These are phyloP conservation scores for Microsporum ferrugineum DNA, from an alignment of 2,329 filamentous ascomycete species.

Conservation along the genomic window DNA sequence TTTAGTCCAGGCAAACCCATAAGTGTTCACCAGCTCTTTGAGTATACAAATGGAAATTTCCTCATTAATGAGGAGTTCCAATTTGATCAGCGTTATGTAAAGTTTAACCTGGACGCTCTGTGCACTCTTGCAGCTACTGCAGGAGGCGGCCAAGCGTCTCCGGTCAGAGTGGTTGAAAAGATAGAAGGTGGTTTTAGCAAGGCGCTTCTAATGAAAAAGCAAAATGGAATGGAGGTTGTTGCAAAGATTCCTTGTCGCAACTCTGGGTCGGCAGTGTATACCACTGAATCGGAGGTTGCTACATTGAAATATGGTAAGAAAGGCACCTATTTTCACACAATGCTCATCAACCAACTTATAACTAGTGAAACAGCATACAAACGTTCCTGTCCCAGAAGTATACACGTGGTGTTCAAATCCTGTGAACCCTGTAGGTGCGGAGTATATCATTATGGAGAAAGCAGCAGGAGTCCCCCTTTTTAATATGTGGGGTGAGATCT, in stretches of 20 bases:
- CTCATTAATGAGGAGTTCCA: conserved; percentile 19
- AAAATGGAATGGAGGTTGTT: conserved; percentile 22
- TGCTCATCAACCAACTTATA: no score
- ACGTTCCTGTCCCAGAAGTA: conserved; percentile 20
- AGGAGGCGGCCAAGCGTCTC: conserved; percentile 10
- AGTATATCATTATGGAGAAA: conserved; percentile 13
- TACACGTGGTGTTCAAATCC: conserved; percentile 17
- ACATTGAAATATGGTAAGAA: conserved; percentile 19
- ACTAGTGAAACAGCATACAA: conserved; percentile 16
- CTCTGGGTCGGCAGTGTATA: conserved; percentile 20
- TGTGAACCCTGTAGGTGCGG: conserved; percentile 11
- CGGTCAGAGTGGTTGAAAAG: conserved; percentile 15
- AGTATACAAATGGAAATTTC: conserved; percentile 23
- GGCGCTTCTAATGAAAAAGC: conserved; percentile 21
- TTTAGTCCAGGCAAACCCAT: conserved; percentile 18
- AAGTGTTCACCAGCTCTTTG: conserved; percentile 16
- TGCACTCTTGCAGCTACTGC: conserved; percentile 15
- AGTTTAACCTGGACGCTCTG: conserved; percentile 19
- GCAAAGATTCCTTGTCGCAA: conserved; percentile 25
- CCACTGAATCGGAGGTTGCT: conserved; percentile 25
- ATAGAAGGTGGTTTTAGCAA: conserved; percentile 27
- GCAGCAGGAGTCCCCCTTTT: conserved; percentile 6
- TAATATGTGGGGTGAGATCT: conserved; percentile 9
- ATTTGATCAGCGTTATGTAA: conserved; percentile 16
- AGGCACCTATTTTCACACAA: no score